Evolutionary conservation across 1,284 basidiomycete genomes (phyloP), one percentile per base, ranked within the genome.

Genomic region (Moniliophthora roreri): DNA sequence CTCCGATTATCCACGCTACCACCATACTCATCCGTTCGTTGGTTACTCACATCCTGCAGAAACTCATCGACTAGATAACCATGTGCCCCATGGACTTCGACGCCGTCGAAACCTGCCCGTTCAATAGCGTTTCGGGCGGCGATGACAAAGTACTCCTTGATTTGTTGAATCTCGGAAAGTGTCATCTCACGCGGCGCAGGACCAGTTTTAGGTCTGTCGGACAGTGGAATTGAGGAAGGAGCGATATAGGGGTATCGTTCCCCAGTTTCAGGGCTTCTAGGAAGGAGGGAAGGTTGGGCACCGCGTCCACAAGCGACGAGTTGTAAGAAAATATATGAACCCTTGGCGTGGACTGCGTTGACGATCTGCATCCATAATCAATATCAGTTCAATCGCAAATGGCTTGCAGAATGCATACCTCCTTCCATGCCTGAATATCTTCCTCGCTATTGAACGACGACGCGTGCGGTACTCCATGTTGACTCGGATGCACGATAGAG

Each of bases 1-100:
- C 66, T 57, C 48, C 79, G 66, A 64, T 79, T 79, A 63, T 76
- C 72, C 37, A 77, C 51, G 7, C 68, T 68, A 4, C 78, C 79
- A 13, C 80, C 79, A 63, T 77, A 82, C 32, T 66, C 62, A 63
- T 83, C 80, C 4, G 74, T 77, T 37, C 79, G 73, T 39, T 73
- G 66, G 65, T 79, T 80, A 36, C 66, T 55, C 1, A 62, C 54
- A 40, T 69, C 64, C 52, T 75, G 69, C 13, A 68, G 40, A 55
- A 73, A 75, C 57, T 73, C 69, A 53, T 74, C 70, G 20, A 74
- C 32, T 4, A 76, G 60, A 50, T 70, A 74, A 2, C 73, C 71
- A 46, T 71, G 66, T 2, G 66, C 64, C 0, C 36, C n/a, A 75
- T 61, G 56, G 34, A 58, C 45, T 28, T 58, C 56, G 69, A 75